A percentile compares a stretch with the other conserved stretches of the same genome.
Evolutionary conservation across 345 rosid genomes (phyloP).

Genomic region (Kandelia obovata): DNA sequence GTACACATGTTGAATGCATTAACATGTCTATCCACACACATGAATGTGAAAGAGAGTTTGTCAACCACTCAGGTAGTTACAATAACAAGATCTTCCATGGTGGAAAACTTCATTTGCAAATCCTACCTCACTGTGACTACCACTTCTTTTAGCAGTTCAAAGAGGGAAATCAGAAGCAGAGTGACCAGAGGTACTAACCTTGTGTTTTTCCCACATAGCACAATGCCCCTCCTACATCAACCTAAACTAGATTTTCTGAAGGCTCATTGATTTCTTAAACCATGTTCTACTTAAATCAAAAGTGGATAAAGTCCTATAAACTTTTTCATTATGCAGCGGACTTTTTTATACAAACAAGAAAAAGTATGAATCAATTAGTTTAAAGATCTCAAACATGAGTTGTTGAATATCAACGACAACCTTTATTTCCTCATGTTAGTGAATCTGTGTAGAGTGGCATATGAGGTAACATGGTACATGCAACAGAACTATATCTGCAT

Average conservation of each 20-base stretch:
- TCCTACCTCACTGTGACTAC: no score
- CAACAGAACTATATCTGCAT: slow-evolving; percentile 4
- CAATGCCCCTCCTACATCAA: background rate
- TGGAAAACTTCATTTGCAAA: no score
- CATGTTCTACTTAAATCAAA: background rate
- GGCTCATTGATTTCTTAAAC: no score
- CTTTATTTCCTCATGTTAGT: background rate
- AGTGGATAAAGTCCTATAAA: background rate
- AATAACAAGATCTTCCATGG: no score
- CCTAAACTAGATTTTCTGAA: background rate
- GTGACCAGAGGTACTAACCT: no score
- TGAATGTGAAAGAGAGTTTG: no score
- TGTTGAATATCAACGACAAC: background rate
- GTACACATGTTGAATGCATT: no score
- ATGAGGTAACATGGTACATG: background rate
- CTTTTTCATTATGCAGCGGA: background rate
- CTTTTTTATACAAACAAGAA: background rate
- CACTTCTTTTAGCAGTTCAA: no score
- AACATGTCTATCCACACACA: no score
- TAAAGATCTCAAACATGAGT: background rate
- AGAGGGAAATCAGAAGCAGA: no score
- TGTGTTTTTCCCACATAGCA: background rate
- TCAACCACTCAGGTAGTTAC: no score
- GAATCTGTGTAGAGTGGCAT: background rate
- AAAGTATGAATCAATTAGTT: no score